Conservation (phyloP, 345 rosid species). For the Melaleuca quinquenervia region DNA sequence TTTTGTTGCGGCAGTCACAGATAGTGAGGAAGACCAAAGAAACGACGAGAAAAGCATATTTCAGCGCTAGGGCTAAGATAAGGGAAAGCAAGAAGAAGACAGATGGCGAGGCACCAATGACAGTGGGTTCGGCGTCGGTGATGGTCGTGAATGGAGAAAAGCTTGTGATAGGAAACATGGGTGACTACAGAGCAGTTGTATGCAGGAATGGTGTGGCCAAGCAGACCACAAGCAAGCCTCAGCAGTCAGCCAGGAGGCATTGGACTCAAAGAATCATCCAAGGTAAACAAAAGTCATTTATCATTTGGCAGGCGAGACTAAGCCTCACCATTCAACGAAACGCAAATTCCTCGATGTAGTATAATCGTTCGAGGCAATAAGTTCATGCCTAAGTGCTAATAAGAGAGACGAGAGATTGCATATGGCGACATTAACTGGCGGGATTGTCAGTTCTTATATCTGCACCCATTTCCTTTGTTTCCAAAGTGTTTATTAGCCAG, state of each 20-base stretch:
- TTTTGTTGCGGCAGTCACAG: constrained; percentile 18
- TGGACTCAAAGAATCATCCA: constrained; percentile 40
- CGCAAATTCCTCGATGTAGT: background rate
- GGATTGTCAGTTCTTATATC: background rate
- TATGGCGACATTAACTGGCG: background rate
- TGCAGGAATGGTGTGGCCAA: constrained; percentile 59
- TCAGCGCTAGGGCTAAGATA: constrained; percentile 33
- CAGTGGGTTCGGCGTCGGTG: constrained; percentile 39
- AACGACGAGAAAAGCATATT: constrained; percentile 42
- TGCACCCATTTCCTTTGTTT: background rate
- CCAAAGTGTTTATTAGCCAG: background rate
- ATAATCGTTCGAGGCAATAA: background rate
- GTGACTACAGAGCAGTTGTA: constrained; percentile 43
- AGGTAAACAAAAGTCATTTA: constrained; percentile 9
- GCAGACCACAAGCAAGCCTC: constrained; percentile 24
- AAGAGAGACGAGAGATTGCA: background rate
- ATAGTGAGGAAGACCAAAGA: constrained; percentile 44
- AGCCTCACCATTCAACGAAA: background rate
- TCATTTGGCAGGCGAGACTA: background rate
- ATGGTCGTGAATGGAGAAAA: constrained; percentile 59
- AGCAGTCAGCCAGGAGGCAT: constrained; percentile 13
- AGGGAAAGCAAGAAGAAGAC: constrained; percentile 20
- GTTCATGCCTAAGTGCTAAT: background rate
- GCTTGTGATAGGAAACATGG: constrained; percentile 52
- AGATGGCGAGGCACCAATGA: constrained; percentile 6